Conservation (phyloP, 2,329 filamentous ascomycete species). For the Calonectria hawksworthii region DNA sequence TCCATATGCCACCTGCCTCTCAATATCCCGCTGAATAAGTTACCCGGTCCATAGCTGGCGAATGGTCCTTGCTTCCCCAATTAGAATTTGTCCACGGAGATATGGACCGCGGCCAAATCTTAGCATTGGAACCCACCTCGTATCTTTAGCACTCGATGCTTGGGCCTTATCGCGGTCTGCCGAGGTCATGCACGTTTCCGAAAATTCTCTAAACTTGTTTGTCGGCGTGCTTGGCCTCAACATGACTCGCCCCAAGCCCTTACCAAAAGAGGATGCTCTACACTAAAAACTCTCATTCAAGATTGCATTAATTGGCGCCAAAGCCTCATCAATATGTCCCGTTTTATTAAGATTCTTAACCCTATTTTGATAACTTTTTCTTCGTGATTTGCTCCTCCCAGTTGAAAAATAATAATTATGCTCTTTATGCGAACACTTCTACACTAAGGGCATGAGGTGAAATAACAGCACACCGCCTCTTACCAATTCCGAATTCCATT, state of each 20-base stretch:
- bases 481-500: background rate
- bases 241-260: background rate
- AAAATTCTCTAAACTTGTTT: background rate
- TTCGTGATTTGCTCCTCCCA: background rate
- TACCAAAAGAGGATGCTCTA: background rate
- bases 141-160: background rate
- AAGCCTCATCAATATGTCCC: background rate
- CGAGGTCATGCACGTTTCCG: slow-evolving; percentile 2
- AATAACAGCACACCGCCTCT: background rate
- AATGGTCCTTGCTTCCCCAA: background rate
- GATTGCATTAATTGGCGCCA: background rate
- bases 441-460: background rate
- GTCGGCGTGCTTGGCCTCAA: background rate
- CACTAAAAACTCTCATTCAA: background rate
- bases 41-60: background rate
- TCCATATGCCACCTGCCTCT: background rate
- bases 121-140: background rate
- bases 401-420: background rate
- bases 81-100: background rate
- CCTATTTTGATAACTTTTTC: background rate
- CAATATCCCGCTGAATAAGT: background rate
- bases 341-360: background rate
- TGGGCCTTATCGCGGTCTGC: slow-evolving; percentile 3
- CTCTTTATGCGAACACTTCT: background rate
- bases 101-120: background rate